Evolutionary conservation across 257 asterid species (phyloP).

Genomic region (Solanum bulbocastanum): DNA sequence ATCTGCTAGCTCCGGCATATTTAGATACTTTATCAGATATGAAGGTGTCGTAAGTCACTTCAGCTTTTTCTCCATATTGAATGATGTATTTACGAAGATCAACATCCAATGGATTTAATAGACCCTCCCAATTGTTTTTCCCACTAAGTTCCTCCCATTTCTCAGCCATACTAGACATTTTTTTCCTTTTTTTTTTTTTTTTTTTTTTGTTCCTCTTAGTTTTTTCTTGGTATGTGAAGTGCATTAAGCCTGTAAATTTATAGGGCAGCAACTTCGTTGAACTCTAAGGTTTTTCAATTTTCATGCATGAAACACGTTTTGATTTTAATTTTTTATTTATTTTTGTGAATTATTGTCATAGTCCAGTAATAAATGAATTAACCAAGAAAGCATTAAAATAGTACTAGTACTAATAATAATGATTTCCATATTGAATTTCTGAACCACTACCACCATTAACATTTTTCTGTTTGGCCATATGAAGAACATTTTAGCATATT

Average conservation of each 20-base stretch:
- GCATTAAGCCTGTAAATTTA: background rate
- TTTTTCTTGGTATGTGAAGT: background rate
- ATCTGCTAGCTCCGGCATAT: constrained; percentile 58
- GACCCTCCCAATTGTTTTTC: constrained; percentile 43
- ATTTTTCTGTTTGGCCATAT: background rate
- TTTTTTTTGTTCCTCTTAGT: background rate
- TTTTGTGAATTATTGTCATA: background rate
- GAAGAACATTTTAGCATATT: background rate
- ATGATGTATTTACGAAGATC: constrained; percentile 64
- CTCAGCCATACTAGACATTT: constrained; percentile 12
- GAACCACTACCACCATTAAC: background rate
- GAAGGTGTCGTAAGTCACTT: constrained; percentile 74
- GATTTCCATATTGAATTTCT: background rate
- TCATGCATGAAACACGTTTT: background rate
- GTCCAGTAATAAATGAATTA: background rate
- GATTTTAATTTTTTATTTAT: background rate
- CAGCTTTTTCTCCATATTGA: constrained; percentile 60
- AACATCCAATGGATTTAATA: constrained; percentile 53
- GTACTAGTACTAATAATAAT: background rate
- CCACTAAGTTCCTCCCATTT: constrained; percentile 80
- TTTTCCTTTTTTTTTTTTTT: constrained; percentile 5
- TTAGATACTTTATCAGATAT: constrained; percentile 45
- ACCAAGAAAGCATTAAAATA: background rate
- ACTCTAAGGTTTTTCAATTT: background rate
- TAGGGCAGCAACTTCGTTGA: background rate